phyloP scores from a whole-genome alignment of 768 basidiomycete genomes.

The Tricholoma flavovirens region DNA sequence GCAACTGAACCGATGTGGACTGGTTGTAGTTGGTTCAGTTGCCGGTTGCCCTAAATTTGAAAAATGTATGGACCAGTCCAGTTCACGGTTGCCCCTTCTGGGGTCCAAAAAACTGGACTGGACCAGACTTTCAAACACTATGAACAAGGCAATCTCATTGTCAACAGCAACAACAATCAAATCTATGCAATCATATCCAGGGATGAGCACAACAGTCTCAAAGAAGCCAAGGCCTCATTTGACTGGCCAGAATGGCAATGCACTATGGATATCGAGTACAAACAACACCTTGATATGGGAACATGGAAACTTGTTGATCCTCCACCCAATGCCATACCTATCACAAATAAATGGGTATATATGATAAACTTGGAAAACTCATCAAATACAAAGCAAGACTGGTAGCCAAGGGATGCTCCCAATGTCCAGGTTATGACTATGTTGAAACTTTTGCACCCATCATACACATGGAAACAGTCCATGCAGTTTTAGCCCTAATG shows the following conservation, averaged over 20 bases:
- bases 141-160: no score
- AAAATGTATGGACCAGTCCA: no score
- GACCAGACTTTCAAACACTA: no score
- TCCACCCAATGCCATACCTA: conserved; percentile 7
- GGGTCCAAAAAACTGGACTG: no score
- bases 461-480: no score
- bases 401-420: conserved; percentile 32
- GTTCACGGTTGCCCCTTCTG: no score
- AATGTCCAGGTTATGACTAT: conserved; percentile 28
- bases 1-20: no score
- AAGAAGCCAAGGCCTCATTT: conserved; percentile 3
- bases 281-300: conserved; percentile 13
- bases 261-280: conserved; percentile 13
- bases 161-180: neutral
- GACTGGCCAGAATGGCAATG: conserved; percentile 11
- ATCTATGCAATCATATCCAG: neutral
- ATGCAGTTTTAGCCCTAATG: conserved; percentile 20
- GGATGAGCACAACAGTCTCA: conserved; percentile 5
- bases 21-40: no score
- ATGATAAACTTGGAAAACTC: conserved; percentile 21
- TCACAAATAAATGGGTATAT: conserved; percentile 23
- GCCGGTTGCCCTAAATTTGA: no score
- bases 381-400: conserved; percentile 27
- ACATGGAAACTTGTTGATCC: conserved; percentile 17
- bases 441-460: no score